These are phyloP conservation scores for Penicillium sp. DNA, from an alignment of 2,329 filamentous ascomycete genomes.

Conservation along the genomic window DNA sequence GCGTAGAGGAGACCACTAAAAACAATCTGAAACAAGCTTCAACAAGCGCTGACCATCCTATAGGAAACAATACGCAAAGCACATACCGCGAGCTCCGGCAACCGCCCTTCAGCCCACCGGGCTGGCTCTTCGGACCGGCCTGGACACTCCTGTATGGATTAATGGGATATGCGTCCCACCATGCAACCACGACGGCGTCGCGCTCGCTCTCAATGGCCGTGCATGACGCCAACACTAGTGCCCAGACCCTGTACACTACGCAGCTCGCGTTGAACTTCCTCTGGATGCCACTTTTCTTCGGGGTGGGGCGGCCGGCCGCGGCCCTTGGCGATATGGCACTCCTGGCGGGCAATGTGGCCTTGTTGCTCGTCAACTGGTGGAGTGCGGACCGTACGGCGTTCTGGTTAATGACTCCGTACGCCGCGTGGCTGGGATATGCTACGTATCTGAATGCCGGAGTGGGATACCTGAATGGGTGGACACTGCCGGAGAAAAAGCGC, in stretches of 20 bases:
- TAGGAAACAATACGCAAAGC: conserved; percentile 34
- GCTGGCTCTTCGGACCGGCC: conserved; percentile 59
- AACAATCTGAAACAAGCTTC: neutral
- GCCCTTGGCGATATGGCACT: conserved; percentile 75
- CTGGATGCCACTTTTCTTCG: conserved; percentile 94
- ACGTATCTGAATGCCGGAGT: conserved; percentile 76
- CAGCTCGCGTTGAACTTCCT: conserved; percentile 82
- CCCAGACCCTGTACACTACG: conserved; percentile 78
- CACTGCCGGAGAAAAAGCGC: conserved; percentile 41
- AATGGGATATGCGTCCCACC: conserved; percentile 89
- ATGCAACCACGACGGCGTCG: conserved; percentile 66
- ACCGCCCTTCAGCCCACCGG: conserved; percentile 57
- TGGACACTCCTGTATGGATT: conserved; percentile 62
- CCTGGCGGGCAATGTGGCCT: conserved; percentile 69
- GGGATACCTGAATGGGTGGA: conserved; percentile 69
- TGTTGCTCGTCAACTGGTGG: conserved; percentile 74
- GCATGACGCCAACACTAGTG: conserved; percentile 62
- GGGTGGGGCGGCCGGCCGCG: conserved; percentile 68
- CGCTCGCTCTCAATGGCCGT: conserved; percentile 57
- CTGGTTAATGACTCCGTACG: conserved; percentile 76
- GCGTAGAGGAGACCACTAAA: neutral
- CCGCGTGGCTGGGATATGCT: conserved; percentile 84
- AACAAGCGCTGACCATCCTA: neutral
- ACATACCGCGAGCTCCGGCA: conserved; percentile 41
- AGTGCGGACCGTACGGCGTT: conserved; percentile 70